A percentile compares a stretch with the other conserved stretches of the same genome.
phyloP scores from a whole-genome alignment of 2,329 filamentous ascomycete genomes.

The Stagonosporopsis cucurbitacearum region DNA sequence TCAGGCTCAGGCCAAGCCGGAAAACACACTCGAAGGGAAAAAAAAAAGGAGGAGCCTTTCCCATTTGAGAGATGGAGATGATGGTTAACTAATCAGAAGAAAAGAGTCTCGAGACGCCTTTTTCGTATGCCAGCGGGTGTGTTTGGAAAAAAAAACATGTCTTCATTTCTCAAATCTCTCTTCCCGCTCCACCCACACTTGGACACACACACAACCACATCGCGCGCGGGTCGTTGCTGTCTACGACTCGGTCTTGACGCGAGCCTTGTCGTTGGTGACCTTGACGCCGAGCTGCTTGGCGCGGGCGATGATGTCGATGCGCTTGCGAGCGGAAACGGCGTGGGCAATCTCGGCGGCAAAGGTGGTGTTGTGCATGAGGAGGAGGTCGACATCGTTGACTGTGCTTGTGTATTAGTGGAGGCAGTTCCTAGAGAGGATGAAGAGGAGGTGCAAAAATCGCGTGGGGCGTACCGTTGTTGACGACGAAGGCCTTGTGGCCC shows the following conservation, averaged over 20 bases:
- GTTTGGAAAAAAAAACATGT: too few relatives aligned
- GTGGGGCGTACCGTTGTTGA: slow-evolving; percentile 77
- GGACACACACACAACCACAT: not conserved
- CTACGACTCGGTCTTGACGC: slow-evolving; percentile 91
- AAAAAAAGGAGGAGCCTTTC: too few relatives aligned
- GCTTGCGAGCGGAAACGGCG: slow-evolving; percentile 97
- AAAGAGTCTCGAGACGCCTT: slow-evolving; percentile 50
- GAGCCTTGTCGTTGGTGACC: slow-evolving; percentile 99
- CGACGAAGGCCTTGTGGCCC: slow-evolving; percentile 99
- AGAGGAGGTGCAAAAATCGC: not conserved
- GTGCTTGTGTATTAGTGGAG: slow-evolving; percentile 50
- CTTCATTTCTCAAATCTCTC: too few relatives aligned
- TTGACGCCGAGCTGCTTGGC: slow-evolving; percentile 99
- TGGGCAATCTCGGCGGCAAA: slow-evolving; percentile 99
- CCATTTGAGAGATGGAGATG: slow-evolving; percentile 47
- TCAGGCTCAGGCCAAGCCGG: slow-evolving; percentile 33
- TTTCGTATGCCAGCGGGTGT: too few relatives aligned
- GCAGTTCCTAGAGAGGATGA: not conserved
- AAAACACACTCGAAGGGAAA: slow-evolving; percentile 27
- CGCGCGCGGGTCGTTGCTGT: slow-evolving; percentile 4
- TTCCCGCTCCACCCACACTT: too few relatives aligned
- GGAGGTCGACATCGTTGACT: slow-evolving; percentile 86
- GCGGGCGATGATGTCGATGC: slow-evolving; percentile 95
- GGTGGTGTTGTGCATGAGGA: slow-evolving; percentile 99
- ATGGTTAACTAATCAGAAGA: slow-evolving; percentile 49